Evolutionary conservation across 805 yeast species (phyloP), one percentile per base, ranked within the genome.

Genomic region (Ogataea methylovora): DNA sequence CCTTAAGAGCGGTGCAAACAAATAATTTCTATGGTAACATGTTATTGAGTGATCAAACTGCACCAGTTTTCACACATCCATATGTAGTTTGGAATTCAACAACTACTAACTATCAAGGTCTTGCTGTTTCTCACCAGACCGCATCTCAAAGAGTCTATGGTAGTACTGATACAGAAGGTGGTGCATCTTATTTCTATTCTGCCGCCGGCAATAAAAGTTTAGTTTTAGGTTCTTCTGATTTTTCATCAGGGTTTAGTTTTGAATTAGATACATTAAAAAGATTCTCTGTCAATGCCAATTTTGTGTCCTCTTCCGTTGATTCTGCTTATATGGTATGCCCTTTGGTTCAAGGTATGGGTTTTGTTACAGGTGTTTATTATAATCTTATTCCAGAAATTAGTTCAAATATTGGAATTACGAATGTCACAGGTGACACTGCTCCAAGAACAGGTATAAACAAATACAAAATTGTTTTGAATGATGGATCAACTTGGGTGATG

Each of bases 291-390:
- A 46, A 43, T 29, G 41, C 47, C 14, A 41, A 40, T 6, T 23
- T 49, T 13, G 32, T 35, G 7, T 41, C 48, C 12, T 29, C 37
- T 4, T 30, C 32, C 5, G 19, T 23, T 5, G 31, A 34, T 22
- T 46, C 44, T 9, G 74, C 73, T 30, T 64, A 59, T 23, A 51
- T 78, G 33, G 61, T 61, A 23, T 52, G 72, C 25, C 88, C 94
- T 2, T 50, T 83, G 36, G 83, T 79, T n/a, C 86, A 80, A 54
- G 96, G 96, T 36, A 69, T 70, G 73, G 95, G 94, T 11, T 76
- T 82, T 44, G 74, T 82, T 9, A 78, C 94, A 24, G 84, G 76
- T 14, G 60, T 70, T 18, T 79, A 71, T 42, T 67, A 70, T 49
- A 61, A 68, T 46, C 56, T 76, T 54, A 65, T 64, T 30, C 79